Conservation (phyloP, 257 asterid species). For the Ballota nigra region DNA sequence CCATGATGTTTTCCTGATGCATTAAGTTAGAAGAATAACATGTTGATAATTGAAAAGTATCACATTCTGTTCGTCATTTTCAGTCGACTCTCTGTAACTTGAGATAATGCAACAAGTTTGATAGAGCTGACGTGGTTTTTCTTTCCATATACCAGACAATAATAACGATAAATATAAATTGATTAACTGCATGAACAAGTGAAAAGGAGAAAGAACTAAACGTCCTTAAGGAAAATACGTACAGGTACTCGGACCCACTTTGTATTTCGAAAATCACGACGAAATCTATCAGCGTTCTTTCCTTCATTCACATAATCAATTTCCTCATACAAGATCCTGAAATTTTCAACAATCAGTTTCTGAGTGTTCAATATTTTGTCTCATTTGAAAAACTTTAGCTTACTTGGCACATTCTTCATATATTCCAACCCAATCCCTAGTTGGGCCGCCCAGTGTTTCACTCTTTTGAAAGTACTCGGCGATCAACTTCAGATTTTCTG, state of each 20-base stretch:
- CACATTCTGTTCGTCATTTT: too few species aligned
- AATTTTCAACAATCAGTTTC: conserved; percentile 20
- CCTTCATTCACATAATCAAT: conserved; percentile 97
- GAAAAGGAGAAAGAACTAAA: conserved; percentile 2
- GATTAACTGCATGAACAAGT: neutral
- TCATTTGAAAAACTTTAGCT: conserved; percentile 27
- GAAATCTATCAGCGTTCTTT: conserved; percentile 93
- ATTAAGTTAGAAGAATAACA: too few species aligned
- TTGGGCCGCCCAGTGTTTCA: conserved; percentile 91
- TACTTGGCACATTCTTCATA: conserved; percentile 98
- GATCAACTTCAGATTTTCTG: conserved; percentile 82
- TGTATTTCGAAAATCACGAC: conserved; percentile 90
- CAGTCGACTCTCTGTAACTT: too few species aligned
- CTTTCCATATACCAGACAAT: neutral
- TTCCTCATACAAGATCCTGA: conserved; percentile 93
- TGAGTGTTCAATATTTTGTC: neutral
- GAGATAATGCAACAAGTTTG: too few species aligned
- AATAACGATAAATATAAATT: neutral
- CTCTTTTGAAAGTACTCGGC: conserved; percentile 93
- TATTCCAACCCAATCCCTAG: conserved; percentile 94
- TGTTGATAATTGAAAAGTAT: too few species aligned
- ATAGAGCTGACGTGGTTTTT: neutral
- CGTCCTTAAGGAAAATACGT: conserved; percentile 48
- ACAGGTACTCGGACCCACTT: conserved; percentile 99
- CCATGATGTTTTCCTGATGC: neutral